Base-by-base conservation (phyloP, 164 flowering plant genomes). In the Magnolia sinica region DNA sequence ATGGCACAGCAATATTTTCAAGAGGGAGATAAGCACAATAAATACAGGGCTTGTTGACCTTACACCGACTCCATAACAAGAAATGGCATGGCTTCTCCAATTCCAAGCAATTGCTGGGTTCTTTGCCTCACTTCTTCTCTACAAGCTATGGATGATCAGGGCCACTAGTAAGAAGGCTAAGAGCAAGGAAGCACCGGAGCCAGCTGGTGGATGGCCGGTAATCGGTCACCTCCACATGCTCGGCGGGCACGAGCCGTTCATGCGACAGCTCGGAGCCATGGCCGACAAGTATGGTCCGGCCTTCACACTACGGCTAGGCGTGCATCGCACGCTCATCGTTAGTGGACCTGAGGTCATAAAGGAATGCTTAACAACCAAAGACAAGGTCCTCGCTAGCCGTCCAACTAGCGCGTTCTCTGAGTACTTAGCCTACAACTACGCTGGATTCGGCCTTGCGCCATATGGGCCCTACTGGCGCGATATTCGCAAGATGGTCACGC, bases 191-290 rank as follows among this genome's bases (percentile, higher is more conserved):
- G 64, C 82, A 50, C 79, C 82, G 5, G 68, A 76, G 24, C 79
- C 64, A 1, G 50, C 29, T 1, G 77, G 82, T 0, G 74, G 67
- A 14, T 71, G 77, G 76, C 82, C 79, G 18, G 16, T 80, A 31
- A 76, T 73, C 7, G 82, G 79, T 52, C 83, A 81, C 75, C 77
- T 81, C 37, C 80, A 51, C 67, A 37, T 74, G 68, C 64, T 81
- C 7, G 0, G 55, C 1, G 72, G 31, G 6, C 18, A 13, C 2
- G n/a, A 22, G 8, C 45, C 49, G 1, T 27, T 31, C 24, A 18
- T 50, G n/a, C 45, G 16, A 1, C 31, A 18, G 31, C 65, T 81
- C 4, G 80, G 77, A 24, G 74, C 67, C 72, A 63, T 77, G 72
- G 79, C 83, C 16, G 83, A 77, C 52, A 59, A 77, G 31, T 73